A percentile compares a stretch with the other conserved stretches of the same genome.
Conservation (phyloP, 2,329 filamentous ascomycete genomes). For the Aureobasidium subglaciale region DNA sequence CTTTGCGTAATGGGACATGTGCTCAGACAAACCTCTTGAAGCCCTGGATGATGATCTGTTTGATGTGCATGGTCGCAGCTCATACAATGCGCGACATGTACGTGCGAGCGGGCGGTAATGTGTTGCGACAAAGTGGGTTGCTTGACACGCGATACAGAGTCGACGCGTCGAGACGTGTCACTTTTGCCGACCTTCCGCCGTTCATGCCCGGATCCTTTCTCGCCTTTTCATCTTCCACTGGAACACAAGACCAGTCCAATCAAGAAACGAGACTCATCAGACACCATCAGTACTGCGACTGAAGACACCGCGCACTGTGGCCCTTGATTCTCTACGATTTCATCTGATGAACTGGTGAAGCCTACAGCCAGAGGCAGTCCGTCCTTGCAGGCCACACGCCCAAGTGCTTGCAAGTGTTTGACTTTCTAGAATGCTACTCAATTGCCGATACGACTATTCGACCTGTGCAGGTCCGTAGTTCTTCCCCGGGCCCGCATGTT, state of each 20-base stretch:
- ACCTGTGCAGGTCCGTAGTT: neutral
- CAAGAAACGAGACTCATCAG: too few relatives aligned
- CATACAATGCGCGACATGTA: neutral
- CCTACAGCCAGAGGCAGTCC: too few relatives aligned
- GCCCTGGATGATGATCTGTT: constrained; percentile 99
- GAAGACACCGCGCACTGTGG: too few relatives aligned
- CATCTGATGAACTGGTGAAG: too few relatives aligned
- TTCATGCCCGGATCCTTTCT: neutral
- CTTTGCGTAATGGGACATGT: neutral
- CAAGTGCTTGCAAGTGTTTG: too few relatives aligned
- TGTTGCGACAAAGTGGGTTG: neutral
- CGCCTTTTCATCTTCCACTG: too few relatives aligned
- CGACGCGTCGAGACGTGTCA: constrained; percentile 4
- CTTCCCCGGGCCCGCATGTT: neutral
- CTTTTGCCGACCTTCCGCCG: neutral
- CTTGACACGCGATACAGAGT: neutral
- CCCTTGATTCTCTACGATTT: too few relatives aligned
- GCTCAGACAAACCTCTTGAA: constrained; percentile 79
- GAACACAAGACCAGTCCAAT: neutral
- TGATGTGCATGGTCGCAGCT: constrained; percentile 75
- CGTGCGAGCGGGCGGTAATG: neutral
- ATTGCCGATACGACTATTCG: neutral
- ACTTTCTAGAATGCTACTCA: neutral
- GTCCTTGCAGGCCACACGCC: too few relatives aligned
- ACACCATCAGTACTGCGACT: too few relatives aligned